A percentile compares a stretch with the other conserved stretches of the same genome.
Evolutionary conservation across 106 monocot species (phyloP).

Genomic region (Xerophyta viscosa): DNA sequence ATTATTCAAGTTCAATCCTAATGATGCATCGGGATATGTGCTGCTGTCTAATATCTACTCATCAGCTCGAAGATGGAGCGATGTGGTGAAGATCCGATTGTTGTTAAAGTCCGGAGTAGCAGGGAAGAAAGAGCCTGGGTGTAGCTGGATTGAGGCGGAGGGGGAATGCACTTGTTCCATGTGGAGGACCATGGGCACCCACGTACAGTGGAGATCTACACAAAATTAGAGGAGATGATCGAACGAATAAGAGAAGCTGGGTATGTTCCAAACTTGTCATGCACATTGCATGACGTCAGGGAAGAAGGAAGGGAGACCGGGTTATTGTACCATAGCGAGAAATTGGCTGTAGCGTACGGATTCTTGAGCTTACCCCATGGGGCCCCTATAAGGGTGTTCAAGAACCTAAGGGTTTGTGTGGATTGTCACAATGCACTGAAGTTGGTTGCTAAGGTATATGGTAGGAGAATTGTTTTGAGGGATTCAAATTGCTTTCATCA

Average conservation of each 20-base stretch:
- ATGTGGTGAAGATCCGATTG: slow-evolving; percentile 27
- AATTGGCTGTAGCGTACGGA: slow-evolving; percentile 59
- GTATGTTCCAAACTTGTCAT: slow-evolving; percentile 34
- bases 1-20: slow-evolving; percentile 29
- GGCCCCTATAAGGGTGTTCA: slow-evolving; percentile 43
- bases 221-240: slow-evolving; percentile 53
- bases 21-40: slow-evolving; percentile 36
- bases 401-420: slow-evolving; percentile 62
- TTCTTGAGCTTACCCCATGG: slow-evolving; percentile 23
- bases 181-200: slow-evolving; percentile 40
- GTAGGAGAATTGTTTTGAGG: slow-evolving; percentile 34
- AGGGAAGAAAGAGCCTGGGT: slow-evolving; percentile 42
- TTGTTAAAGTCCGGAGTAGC: slow-evolving; percentile 38
- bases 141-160: slow-evolving; percentile 51
- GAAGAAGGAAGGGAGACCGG: slow-evolving; percentile 26
- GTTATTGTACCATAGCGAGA: slow-evolving; percentile 52
- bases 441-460: slow-evolving; percentile 41
- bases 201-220: slow-evolving; percentile 27
- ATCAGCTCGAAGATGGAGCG: slow-evolving; percentile 26
- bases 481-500: slow-evolving; percentile 66
- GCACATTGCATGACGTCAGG: slow-evolving; percentile 33
- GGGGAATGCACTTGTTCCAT: slow-evolving; percentile 42
- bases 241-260: slow-evolving; percentile 27
- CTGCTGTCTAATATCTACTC: slow-evolving; percentile 52
- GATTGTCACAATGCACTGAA: slow-evolving; percentile 61